Evolutionary conservation across 495 filamentous ascomycete species (phyloP), one percentile per base, ranked within the genome.

Genomic region (Tuber melanosporum): DNA sequence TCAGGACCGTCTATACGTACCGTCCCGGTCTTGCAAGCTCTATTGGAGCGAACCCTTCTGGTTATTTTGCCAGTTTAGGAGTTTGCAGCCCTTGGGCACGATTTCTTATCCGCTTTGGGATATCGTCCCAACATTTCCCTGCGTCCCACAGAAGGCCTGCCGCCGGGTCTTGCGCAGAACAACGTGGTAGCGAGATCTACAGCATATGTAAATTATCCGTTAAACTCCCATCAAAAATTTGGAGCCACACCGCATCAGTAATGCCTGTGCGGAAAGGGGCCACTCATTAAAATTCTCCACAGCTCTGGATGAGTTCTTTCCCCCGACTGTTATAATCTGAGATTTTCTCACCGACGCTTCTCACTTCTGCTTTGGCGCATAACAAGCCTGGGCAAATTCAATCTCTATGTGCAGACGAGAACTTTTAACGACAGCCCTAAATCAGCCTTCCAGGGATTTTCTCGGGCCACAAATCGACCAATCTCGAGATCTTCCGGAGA

Each of bases 111-210:
- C 22, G 26, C 26, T 36, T 66, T 66, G 57, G 57, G 57, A 36
- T 4, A 36, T 66, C 14, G 17, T 66, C 32, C 32, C 57, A 36
- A 36, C 12, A 15, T 66, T 66, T 8, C 26, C 57, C 14, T 36
- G 15, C 57, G 36, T 17, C 26, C 26, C 12, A 36, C 12, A 15
- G 57, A 66, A 66, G 17, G 57, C 57, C 57, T 66, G 32, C 57
- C 15, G 57, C 57, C 57, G 14, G 57, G 32, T 26, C 26, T 17
- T 19, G 32, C 3, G 57, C 14, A 15, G 26, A 14, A 36, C 17
- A 66, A 17, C 57, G 26, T 36, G 57, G 57, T 66, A 66, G 57
- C 57, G 57, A 66, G 57, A 66, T 66, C 57, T 66, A 66, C 57
- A 62, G 57, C 57, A 36, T 36, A 66, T 17, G 26, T 66, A 36